Evolutionary conservation across 148 eudicot species (phyloP).

Genomic region (Suaeda aralocaspica): DNA sequence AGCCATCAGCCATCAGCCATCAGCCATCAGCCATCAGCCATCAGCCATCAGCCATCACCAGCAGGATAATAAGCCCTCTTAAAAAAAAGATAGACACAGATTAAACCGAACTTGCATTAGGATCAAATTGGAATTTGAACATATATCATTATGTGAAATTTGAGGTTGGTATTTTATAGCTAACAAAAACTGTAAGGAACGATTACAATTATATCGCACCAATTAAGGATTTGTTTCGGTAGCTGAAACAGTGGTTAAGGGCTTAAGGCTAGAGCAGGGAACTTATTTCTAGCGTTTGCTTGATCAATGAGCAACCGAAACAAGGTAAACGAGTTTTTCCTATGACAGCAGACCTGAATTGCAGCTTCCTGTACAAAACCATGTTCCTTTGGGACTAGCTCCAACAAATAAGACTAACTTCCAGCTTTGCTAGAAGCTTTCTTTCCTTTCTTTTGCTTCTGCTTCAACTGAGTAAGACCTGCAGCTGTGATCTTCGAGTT

Average conservation of each 20-base stretch:
- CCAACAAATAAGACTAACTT: not conserved
- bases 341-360: not conserved
- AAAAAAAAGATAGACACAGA: too few species aligned
- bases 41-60: too few species aligned
- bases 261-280: not conserved
- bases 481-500: conserved; percentile 83
- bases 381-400: not conserved
- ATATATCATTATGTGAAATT: not conserved
- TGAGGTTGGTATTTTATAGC: not conserved
- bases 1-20: too few species aligned
- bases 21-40: too few species aligned
- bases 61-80: too few species aligned
- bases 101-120: too few species aligned
- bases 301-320: not conserved
- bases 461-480: conserved; percentile 85
- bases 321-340: not conserved
- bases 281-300: not conserved
- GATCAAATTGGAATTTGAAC: too few species aligned
- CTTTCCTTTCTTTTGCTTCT: conserved; percentile 90
- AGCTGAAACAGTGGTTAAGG: not conserved
- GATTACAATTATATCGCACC: too few species aligned
- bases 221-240: too few species aligned
- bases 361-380: conserved; percentile 6
- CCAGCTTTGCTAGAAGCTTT: conserved; percentile 51
- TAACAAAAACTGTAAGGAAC: not conserved